These are phyloP conservation scores for Xylaria acuta DNA, from an alignment of 495 filamentous ascomycete species.

Conservation along the genomic window DNA sequence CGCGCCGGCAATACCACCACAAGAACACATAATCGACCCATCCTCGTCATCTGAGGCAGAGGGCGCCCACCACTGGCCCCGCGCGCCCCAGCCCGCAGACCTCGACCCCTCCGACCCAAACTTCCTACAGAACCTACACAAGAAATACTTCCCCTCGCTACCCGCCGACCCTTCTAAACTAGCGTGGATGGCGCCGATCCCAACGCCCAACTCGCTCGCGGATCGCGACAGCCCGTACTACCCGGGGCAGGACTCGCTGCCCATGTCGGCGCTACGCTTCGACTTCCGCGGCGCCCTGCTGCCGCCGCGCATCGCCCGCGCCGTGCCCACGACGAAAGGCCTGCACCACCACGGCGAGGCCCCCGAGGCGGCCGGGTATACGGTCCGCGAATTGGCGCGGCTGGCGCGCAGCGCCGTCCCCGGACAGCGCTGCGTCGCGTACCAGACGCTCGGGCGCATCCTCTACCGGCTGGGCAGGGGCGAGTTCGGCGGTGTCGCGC, in stretches of 20 bases:
- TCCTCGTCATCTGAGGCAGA: conserved; percentile 35
- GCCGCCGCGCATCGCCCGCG: conserved; percentile 72
- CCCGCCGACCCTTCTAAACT: conserved; percentile 83
- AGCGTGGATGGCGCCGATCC: conserved; percentile 84
- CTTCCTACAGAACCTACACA: conserved; percentile 83
- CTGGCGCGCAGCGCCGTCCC: conserved; percentile 83
- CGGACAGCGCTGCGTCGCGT: conserved; percentile 87
- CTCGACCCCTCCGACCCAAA: conserved; percentile 82
- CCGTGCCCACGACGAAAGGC: conserved; percentile 74
- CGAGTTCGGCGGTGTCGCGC: conserved; percentile 70
- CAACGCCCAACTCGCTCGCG: conserved; percentile 59
- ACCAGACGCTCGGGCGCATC: conserved; percentile 86
- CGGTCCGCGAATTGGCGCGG: conserved; percentile 83
- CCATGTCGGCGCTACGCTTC: conserved; percentile 84
- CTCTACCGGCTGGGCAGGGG: conserved; percentile 81
- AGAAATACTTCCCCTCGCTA: conserved; percentile 90
- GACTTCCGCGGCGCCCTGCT: conserved; percentile 81
- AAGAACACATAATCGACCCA: conserved; percentile 60
- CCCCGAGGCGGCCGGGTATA: conserved; percentile 93
- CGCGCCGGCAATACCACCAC: conserved; percentile 38
- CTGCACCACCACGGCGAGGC: conserved; percentile 95
- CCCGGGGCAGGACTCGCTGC: conserved; percentile 70
- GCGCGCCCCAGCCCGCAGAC: conserved; percentile 55
- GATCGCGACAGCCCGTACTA: conserved; percentile 79
- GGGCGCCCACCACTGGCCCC: conserved; percentile 49